Evolutionary conservation across 148 eudicot species (phyloP).

Genomic region (Rheum nobile): DNA sequence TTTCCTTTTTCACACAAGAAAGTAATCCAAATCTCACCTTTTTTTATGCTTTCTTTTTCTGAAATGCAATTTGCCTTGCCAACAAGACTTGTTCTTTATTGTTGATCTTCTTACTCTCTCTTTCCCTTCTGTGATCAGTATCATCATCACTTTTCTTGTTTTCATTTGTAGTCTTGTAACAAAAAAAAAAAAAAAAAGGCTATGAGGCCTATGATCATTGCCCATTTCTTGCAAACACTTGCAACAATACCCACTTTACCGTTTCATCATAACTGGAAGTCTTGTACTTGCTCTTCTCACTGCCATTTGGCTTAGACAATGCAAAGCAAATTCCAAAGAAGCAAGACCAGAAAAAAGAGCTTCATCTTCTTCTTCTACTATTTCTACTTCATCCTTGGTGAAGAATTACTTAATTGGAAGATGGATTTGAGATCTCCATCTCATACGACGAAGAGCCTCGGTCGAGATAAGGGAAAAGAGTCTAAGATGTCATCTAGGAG

Average conservation of each 20-base stretch:
- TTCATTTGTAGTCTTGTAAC: background rate
- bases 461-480: constrained; percentile 7
- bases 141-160: background rate
- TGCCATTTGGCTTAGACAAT: constrained; percentile 10
- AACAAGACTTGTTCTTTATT: background rate
- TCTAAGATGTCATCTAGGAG: constrained; percentile 5
- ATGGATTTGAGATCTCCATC: constrained; percentile 8
- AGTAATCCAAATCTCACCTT: background rate
- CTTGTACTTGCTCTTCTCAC: background rate
- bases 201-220: background rate
- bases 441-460: background rate
- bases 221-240: background rate
- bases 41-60: background rate
- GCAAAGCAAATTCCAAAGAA: constrained; percentile 25
- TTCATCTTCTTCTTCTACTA: background rate
- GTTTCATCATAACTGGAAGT: background rate
- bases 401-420: background rate
- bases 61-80: background rate
- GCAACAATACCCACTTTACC: background rate
- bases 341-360: background rate
- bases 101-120: background rate
- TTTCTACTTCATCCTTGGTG: too few relatives aligned
- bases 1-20: constrained; percentile 1
- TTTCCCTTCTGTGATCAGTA: background rate
- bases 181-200: background rate